phyloP scores from a whole-genome alignment of 352 stramenopile species.

The Phytophthora quininea region DNA sequence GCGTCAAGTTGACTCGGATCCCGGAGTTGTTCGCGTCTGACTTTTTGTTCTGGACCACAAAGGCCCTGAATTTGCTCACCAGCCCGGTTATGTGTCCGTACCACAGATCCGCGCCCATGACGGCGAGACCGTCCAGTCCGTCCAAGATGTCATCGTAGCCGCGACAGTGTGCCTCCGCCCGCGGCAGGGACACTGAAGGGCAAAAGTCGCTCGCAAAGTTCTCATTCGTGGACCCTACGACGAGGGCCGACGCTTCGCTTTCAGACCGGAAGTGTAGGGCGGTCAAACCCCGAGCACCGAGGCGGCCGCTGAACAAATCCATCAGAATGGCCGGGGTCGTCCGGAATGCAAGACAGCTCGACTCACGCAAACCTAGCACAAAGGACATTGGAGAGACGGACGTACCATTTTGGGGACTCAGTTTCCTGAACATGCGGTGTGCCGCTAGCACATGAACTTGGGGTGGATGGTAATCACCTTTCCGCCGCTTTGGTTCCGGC shows the following conservation, averaged over 20 bases:
- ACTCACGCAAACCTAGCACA: slow-evolving; percentile 3
- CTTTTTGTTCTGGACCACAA: neutral
- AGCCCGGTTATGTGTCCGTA: neutral
- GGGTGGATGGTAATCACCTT: slow-evolving; percentile 1
- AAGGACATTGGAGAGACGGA: neutral
- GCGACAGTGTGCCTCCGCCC: neutral
- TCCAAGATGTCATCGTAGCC: neutral
- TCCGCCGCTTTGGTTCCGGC: neutral
- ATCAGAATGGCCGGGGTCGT: neutral
- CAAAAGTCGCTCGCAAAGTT: neutral
- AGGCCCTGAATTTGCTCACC: neutral
- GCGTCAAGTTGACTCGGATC: neutral
- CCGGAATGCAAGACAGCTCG: neutral
- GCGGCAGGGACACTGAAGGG: neutral
- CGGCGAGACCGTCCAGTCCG: neutral
- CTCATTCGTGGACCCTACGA: neutral
- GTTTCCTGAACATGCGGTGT: slow-evolving; percentile 1
- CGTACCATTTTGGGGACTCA: neutral
- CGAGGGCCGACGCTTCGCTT: neutral
- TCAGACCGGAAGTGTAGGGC: neutral
- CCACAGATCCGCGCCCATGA: neutral
- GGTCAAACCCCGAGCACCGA: neutral
- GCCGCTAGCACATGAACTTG: slow-evolving; percentile 4
- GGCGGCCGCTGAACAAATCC: slow-evolving; percentile 4
- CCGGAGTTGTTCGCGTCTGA: neutral